Conservation (phyloP, 73 alveolate species). For the Symbiodinium pilosum region DNA sequence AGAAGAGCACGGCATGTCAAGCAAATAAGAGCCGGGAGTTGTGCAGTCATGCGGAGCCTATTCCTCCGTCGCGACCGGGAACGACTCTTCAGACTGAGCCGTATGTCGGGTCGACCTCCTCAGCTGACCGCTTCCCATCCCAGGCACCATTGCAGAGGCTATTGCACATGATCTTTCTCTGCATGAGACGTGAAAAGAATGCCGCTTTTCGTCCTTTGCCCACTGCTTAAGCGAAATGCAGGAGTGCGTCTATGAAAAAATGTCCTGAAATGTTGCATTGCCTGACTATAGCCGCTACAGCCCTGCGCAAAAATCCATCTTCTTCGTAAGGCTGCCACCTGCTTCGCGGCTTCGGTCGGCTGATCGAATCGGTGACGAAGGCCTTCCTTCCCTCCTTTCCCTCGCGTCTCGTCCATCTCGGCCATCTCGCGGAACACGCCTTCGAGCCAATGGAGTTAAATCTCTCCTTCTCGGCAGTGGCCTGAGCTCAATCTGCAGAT, state of each 20-base stretch:
- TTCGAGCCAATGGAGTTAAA: conserved; percentile 4
- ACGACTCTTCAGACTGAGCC: not conserved
- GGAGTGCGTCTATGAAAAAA: too few relatives aligned
- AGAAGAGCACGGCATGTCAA: too few relatives aligned
- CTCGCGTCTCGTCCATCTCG: too few relatives aligned
- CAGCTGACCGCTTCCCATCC: not conserved
- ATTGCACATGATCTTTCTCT: too few relatives aligned
- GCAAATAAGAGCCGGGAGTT: too few relatives aligned
- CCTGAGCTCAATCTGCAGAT: not conserved
- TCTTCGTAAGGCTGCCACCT: not conserved
- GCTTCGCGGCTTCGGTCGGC: not conserved
- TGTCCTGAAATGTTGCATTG: too few relatives aligned
- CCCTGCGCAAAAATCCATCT: not conserved
- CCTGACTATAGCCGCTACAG: too few relatives aligned
- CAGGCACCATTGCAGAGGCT: too few relatives aligned
- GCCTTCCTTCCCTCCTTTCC: not conserved
- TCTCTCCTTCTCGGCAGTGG: not conserved
- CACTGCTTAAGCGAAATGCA: too few relatives aligned
- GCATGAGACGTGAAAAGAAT: too few relatives aligned
- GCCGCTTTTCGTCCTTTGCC: too few relatives aligned
- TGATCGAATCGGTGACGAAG: conserved; percentile 5
- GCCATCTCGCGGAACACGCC: conserved; percentile 13
- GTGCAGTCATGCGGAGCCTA: too few relatives aligned
- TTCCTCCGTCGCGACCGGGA: not conserved
- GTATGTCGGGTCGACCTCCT: not conserved